Evolutionary conservation across 805 yeast genomes (phyloP).

Genomic region (Schizosaccharomyces cryophilus): DNA sequence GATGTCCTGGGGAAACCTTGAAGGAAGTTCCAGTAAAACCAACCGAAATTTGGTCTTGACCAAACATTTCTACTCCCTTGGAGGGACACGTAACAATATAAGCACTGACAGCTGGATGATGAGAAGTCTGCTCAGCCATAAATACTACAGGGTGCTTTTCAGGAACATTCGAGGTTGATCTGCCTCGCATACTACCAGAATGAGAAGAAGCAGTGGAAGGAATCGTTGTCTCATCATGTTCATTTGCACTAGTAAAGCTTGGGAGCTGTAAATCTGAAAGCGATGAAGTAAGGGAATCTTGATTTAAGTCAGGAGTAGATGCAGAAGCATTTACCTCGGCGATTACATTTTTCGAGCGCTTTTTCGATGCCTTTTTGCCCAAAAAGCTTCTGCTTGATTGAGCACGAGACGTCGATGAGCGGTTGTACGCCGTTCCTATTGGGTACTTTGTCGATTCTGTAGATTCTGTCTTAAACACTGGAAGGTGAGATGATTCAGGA

Average conservation of each 20-base stretch:
- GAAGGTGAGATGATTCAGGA: background rate
- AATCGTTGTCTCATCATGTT: too few relatives aligned
- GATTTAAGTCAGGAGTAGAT: background rate
- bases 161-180: background rate
- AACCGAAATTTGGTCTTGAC: constrained; percentile 2
- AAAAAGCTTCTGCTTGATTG: background rate
- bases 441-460: background rate
- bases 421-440: background rate
- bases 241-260: too few relatives aligned
- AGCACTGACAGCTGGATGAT: constrained; percentile 2
- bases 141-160: background rate
- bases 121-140: constrained; percentile 1
- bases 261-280: too few relatives aligned
- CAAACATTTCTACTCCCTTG: background rate
- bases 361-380: background rate
- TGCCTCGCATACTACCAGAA: too few relatives aligned
- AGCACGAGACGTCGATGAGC: background rate
- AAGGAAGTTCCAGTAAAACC: constrained; percentile 1
- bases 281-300: background rate
- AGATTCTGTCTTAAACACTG: background rate
- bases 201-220: too few relatives aligned
- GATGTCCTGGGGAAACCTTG: background rate
- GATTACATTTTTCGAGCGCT: background rate
- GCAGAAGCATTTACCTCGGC: background rate
- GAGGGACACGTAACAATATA: background rate